Evolutionary conservation across 139 green algal genomes (phyloP), one percentile per base, ranked within the genome.

Genomic region (Asterochloris sp.): DNA sequence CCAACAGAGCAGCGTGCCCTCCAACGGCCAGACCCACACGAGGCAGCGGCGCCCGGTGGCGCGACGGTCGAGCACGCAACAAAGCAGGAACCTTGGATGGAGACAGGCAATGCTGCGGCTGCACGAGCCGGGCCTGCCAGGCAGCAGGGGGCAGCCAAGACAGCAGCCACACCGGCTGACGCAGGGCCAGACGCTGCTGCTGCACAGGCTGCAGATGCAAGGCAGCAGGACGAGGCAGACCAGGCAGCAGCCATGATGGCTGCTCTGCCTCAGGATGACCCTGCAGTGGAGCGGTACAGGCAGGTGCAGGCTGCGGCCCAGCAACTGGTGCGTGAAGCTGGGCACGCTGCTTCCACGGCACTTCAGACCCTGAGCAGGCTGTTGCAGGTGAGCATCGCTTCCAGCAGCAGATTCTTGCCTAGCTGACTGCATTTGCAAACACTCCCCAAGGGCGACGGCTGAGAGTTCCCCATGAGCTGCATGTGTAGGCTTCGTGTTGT

Each of bases 231-330:
- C 71, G 62, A 24, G 60, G 27, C 26, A 61, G 24, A 12, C 1
- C 62, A 81, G 62, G 28, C 38, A 62, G 26, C 12, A 73, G 62
- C 67, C 27, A 14, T n/a, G 27, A 73, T 13, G 26, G 62, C 38
- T 12, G 26, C 29, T 15, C 13, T 24, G 23, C n/a, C 26, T 61
- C 10, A 62, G 16, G 76, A 81, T 60, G 76, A 81, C 61, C 62
- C 77, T 81, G 77, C 62, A 28, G 77, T 73, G 11, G 24, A 71
- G 26, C 61, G 62, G 26, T 81, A 81, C 16, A 71, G 62, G 62
- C n/a, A 73, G 68, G 77, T 62, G 29, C 61, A 71, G n/a, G 26
- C 61, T 21, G 77, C 77, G 0, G 26, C 68, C 26, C n/a, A 24
- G 62, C n/a, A 81, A 23, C 77, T 81, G 0, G 17, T 73, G 27